Evolutionary conservation across 2,329 filamentous ascomycete species (phyloP).

Genomic region (Talaromyces sp.): DNA sequence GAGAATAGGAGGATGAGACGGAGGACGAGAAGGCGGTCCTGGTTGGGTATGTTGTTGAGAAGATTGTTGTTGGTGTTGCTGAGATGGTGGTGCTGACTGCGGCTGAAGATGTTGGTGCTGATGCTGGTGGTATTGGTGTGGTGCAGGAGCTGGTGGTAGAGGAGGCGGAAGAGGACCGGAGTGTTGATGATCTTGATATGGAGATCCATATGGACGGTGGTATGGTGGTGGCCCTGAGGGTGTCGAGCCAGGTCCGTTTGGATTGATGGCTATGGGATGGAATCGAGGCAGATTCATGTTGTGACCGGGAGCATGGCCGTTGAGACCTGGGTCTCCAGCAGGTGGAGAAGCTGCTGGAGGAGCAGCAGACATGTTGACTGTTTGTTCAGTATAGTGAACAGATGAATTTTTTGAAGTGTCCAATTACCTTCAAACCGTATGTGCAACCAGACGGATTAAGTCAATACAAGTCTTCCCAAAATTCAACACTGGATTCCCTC

Average conservation of each 20-base stretch:
- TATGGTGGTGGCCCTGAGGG: conserved; percentile 33
- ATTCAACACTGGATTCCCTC: not conserved
- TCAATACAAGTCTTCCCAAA: not conserved
- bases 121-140: conserved; percentile 11
- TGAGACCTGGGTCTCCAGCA: conserved; percentile 35
- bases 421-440: not conserved
- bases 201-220: conserved; percentile 19
- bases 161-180: conserved; percentile 15
- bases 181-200: conserved; percentile 12
- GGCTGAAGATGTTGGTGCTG: conserved; percentile 10
- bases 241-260: conserved; percentile 35
- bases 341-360: conserved; percentile 36
- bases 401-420: not conserved
- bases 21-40: conserved; percentile 34
- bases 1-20: conserved; percentile 33
- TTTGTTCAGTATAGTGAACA: not conserved
- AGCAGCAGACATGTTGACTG: conserved; percentile 36
- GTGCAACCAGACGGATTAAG: not conserved
- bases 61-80: conserved; percentile 12
- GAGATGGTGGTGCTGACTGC: conserved; percentile 1
- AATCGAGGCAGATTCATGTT: conserved; percentile 38
- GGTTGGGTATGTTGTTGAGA: conserved; percentile 6
- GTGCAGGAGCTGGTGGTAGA: conserved; percentile 9
- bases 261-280: conserved; percentile 44
- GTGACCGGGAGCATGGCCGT: conserved; percentile 27